phyloP scores from a whole-genome alignment of 768 basidiomycete species.

The Cystobasidiopsis lactophilus region DNA sequence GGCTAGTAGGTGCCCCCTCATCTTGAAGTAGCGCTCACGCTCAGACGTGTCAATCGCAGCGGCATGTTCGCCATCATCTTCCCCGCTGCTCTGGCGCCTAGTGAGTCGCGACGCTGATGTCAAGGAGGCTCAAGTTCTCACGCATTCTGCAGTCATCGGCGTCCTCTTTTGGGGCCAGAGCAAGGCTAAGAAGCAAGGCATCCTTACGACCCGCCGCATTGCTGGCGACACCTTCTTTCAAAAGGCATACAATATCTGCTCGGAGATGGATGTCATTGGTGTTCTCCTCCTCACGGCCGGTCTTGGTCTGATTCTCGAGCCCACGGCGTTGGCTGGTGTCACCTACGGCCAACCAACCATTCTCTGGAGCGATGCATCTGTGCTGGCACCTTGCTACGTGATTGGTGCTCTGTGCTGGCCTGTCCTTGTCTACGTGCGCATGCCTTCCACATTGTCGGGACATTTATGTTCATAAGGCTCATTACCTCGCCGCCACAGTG shows the following conservation, averaged over 20 bases:
- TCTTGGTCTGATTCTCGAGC: conserved; percentile 33
- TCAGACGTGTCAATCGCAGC: too few relatives aligned
- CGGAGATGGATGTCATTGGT: conserved; percentile 33
- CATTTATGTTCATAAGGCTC: too few relatives aligned
- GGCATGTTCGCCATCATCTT: neutral
- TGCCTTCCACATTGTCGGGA: too few relatives aligned
- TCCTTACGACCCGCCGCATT: neutral
- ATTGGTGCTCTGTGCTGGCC: neutral
- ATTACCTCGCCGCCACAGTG: too few relatives aligned
- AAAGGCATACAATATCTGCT: neutral
- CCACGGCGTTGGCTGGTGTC: conserved; percentile 29
- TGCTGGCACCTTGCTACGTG: neutral
- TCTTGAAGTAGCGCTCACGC: too few relatives aligned
- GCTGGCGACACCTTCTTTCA: neutral
- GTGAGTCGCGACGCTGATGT: too few relatives aligned
- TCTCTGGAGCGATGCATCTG: neutral
- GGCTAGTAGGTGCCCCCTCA: too few relatives aligned
- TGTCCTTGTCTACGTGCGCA: neutral
- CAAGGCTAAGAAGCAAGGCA: neutral
- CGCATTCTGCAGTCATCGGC: too few relatives aligned
- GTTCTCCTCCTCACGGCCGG: conserved; percentile 29
- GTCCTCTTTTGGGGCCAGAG: neutral
- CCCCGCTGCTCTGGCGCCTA: neutral
- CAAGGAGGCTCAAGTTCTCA: too few relatives aligned
- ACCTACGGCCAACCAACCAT: neutral